Evolutionary conservation across 495 filamentous ascomycete species (phyloP).

Genomic region (Annulohypoxylon maeteangense): DNA sequence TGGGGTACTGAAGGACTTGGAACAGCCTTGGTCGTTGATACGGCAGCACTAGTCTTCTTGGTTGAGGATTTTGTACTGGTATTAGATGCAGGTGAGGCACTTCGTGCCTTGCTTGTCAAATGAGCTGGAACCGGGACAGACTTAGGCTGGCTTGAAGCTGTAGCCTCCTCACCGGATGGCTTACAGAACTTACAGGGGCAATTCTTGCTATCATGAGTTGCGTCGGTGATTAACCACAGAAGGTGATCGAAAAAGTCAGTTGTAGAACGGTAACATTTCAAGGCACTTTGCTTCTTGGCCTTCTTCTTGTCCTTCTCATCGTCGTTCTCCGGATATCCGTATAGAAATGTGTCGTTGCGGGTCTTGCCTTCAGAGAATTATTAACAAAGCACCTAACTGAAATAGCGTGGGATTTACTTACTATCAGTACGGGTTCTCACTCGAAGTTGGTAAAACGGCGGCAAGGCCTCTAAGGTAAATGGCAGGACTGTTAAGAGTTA

Average conservation of each 20-base stretch:
- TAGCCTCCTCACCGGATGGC: not conserved
- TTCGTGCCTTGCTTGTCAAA: not conserved
- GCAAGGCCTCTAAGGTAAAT: conserved; percentile 6
- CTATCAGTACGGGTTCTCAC: not conserved
- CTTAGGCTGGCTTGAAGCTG: conserved; percentile 4
- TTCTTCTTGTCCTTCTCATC: not conserved
- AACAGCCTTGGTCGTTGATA: conserved; percentile 6
- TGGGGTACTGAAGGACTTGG: not conserved
- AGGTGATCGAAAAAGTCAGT: conserved; percentile 56
- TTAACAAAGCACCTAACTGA: not conserved
- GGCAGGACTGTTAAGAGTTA: conserved; percentile 8
- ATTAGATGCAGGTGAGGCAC: conserved; percentile 10
- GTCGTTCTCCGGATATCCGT: conserved; percentile 52
- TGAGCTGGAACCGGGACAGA: not conserved
- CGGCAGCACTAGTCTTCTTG: conserved; percentile 2
- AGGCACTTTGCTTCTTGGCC: not conserved
- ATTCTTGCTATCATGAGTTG: conserved; percentile 41
- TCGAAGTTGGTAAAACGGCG: conserved; percentile 23
- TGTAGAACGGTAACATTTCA: conserved; percentile 50
- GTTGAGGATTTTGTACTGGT: not conserved
- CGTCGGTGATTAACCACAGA: conserved; percentile 52
- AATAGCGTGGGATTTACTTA: conserved; percentile 5
- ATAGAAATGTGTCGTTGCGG: conserved; percentile 54
- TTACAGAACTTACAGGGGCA: conserved; percentile 52
- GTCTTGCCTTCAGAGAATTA: not conserved